Evolutionary conservation across 371 early-diverging fungal species (phyloP), one percentile per base, ranked within the genome.

Genomic region (Phascolomyces articulosus): DNA sequence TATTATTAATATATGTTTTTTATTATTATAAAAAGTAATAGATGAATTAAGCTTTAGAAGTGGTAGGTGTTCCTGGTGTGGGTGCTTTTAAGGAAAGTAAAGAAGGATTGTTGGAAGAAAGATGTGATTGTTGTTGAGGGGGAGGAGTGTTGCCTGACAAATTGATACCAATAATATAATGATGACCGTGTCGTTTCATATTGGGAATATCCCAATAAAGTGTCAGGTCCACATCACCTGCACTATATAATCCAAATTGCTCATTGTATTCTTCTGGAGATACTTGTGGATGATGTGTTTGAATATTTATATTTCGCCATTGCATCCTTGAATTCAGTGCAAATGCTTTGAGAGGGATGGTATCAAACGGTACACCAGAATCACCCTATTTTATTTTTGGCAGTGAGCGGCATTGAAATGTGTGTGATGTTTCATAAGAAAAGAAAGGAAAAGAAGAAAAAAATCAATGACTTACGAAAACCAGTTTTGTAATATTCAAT

Each of bases 131-230:
- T 51, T 16, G 60, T 29, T 28, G 48, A 18, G 56, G 31, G 24
- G 51, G 60, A 31, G 29, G 16, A 27, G 28, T 40, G n/a, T n/a
- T 40, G 38, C 58, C 41, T 28, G 59, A 87, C 7, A 95, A 72
- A 66, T 94, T 95, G 58, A 95, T 91, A 18, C 96, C 96, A 41
- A 93, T 90, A 58, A 96, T 91, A 59, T 91, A 93, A 68, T 95
- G 95, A 67, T 95, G 95, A 0, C 97, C 90, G 40, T 81, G 84
- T 2, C 85, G 82, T 40, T 70, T 77, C 71, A 76, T 68, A 26
- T 79, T 77, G 29, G 83, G 88, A 15, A 85, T 80, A 49, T 90
- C 86, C 95, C 95, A 97, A 67, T 92, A 91, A n/a, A 97, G 64
- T 3, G 89, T 80, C 55, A 96, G 78, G 67, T 97, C 98, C 23